Percentiles rank a stretch among this genome's conserved stretches.
Evolutionary conservation across 768 basidiomycete genomes (phyloP).

Genomic region (Boletus coccyginus): DNA sequence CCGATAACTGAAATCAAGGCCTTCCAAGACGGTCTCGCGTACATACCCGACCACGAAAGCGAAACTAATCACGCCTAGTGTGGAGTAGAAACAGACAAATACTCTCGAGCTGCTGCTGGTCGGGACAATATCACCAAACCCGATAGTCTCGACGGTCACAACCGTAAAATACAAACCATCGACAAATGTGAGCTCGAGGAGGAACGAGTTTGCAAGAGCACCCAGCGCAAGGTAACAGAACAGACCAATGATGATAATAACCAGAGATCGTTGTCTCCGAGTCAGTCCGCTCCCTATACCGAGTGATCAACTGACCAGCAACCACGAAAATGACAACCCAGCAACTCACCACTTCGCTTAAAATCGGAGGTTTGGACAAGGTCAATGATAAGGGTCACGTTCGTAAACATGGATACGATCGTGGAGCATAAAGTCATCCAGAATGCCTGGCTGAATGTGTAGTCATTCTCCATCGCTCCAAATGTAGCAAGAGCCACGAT

Average conservation of each 20-base stretch:
- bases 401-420: conserved; percentile 59
- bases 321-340: not conserved
- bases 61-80: conserved; percentile 60
- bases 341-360: conserved; percentile 50
- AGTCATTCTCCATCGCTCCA: conserved; percentile 61
- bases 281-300: conserved; percentile 72
- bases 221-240: conserved; percentile 75
- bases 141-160: conserved; percentile 68
- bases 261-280: conserved; percentile 73
- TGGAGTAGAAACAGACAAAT: conserved; percentile 57
- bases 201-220: conserved; percentile 52
- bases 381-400: conserved; percentile 66
- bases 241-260: conserved; percentile 73
- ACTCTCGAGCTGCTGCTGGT: conserved; percentile 47
- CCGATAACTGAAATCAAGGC: conserved; percentile 62
- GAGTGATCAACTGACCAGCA: not conserved
- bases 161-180: conserved; percentile 78
- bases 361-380: conserved; percentile 60
- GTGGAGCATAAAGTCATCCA: conserved; percentile 83
- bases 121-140: conserved; percentile 77
- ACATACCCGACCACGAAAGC: conserved; percentile 62
- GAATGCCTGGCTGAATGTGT: conserved; percentile 67
- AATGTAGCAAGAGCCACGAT: conserved; percentile 57
- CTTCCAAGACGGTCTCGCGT: conserved; percentile 72
- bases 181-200: conserved; percentile 57